A percentile compares a stretch with the other conserved stretches of the same genome.
These are phyloP conservation scores for Lecanicillium sp. DNA, from an alignment of 2,329 filamentous ascomycete genomes.

Conservation along the genomic window DNA sequence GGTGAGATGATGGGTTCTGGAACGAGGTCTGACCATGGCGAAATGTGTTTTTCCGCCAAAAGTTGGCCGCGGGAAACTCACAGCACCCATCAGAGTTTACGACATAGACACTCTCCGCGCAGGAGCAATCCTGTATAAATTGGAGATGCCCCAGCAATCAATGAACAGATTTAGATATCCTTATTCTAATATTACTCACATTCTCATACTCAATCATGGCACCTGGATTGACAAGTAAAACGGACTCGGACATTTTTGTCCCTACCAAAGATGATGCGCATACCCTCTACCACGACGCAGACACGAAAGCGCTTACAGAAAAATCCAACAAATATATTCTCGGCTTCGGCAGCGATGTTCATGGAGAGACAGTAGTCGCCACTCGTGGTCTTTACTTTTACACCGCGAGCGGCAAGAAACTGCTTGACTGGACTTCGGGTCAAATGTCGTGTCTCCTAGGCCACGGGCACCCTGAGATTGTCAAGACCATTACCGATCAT, in stretches of 20 bases:
- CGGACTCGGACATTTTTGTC: neutral
- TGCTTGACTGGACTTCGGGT: constrained; percentile 55
- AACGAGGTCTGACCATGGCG: neutral
- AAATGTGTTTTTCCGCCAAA: constrained; percentile 9
- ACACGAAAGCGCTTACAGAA: constrained; percentile 18
- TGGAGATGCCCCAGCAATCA: too few species aligned
- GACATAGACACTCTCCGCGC: too few species aligned
- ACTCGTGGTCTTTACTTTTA: constrained; percentile 41
- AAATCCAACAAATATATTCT: constrained; percentile 22
- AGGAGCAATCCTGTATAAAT: too few species aligned
- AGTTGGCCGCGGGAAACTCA: constrained; percentile 16
- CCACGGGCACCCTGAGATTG: constrained; percentile 53
- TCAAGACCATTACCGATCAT: constrained; percentile 43
- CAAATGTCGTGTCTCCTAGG: constrained; percentile 56
- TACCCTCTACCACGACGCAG: constrained; percentile 19
- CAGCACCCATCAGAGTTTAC: too few species aligned
- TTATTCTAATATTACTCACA: neutral
- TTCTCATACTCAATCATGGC: constrained; percentile 21
- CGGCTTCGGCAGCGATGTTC: constrained; percentile 22
- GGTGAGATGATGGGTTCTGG: constrained; percentile 18
- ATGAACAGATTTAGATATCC: too few species aligned
- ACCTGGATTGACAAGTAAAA: constrained; percentile 12
- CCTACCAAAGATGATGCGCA: constrained; percentile 13
- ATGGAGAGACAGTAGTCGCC: constrained; percentile 34
- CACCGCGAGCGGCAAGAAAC: constrained; percentile 36